These are phyloP conservation scores for Saccharomyces jurei DNA, from an alignment of 805 yeast genomes.

Conservation along the genomic window DNA sequence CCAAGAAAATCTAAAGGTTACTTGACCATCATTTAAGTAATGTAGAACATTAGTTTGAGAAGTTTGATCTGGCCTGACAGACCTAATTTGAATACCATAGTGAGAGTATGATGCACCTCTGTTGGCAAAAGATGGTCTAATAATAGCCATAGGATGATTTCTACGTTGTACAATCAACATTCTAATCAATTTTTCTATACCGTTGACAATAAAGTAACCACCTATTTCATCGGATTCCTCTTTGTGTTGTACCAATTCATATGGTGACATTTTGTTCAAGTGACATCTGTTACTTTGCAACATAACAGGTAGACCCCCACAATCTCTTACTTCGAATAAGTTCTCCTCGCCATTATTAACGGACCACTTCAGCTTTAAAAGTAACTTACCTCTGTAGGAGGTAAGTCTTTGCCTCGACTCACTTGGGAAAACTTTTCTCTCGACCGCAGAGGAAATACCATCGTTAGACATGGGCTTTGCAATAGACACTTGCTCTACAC, in stretches of 20 bases:
- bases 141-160: slow-evolving; percentile 96
- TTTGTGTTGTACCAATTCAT: slow-evolving; percentile 62
- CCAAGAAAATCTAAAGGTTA: slow-evolving; percentile 95
- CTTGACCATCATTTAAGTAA: slow-evolving; percentile 90
- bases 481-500: slow-evolving; percentile 84
- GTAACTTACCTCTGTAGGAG: slow-evolving; percentile 69
- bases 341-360: slow-evolving; percentile 83
- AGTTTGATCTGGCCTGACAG: slow-evolving; percentile 93
- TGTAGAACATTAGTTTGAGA: slow-evolving; percentile 97
- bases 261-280: slow-evolving; percentile 73
- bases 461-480: slow-evolving; percentile 59
- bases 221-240: slow-evolving; percentile 96
- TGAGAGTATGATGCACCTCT: slow-evolving; percentile 87
- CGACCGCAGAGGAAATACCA: slow-evolving; percentile 59
- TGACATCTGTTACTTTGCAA: slow-evolving; percentile 86
- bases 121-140: slow-evolving; percentile 88
- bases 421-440: slow-evolving; percentile 73
- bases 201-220: slow-evolving; percentile 92
- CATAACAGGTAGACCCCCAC: slow-evolving; percentile 89
- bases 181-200: slow-evolving; percentile 92
- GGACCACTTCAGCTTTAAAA: slow-evolving; percentile 74
- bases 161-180: slow-evolving; percentile 97
- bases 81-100: slow-evolving; percentile 89
- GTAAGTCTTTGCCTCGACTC: slow-evolving; percentile 87
- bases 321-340: slow-evolving; percentile 70